Conservation (phyloP, 139 green algal genomes). For the Chlorella sp. region DNA sequence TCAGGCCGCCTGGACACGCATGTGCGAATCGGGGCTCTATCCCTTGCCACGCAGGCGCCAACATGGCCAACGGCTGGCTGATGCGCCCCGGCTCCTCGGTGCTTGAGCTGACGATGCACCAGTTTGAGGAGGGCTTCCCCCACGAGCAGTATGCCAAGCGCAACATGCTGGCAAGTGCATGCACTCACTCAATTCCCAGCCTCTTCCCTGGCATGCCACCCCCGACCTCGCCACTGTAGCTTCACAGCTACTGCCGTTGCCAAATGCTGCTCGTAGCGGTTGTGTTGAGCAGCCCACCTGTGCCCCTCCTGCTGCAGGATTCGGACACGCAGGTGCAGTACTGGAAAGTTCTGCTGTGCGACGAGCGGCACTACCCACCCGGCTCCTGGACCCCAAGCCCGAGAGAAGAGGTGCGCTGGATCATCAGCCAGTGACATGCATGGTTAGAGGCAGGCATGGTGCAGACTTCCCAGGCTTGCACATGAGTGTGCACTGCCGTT, state of each 20-base stretch:
- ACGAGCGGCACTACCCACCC: neutral
- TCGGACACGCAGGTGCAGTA: neutral
- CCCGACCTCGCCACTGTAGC: neutral
- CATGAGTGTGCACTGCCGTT: too few relatives aligned
- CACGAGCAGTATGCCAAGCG: neutral
- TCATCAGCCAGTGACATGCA: too few relatives aligned
- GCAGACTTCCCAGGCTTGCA: too few relatives aligned
- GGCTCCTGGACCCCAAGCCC: too few relatives aligned
- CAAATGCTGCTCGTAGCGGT: too few relatives aligned
- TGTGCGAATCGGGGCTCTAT: neutral
- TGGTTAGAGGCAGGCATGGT: too few relatives aligned
- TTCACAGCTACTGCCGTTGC: neutral
- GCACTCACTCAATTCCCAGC: too few relatives aligned
- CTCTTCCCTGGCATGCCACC: too few relatives aligned
- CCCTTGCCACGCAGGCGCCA: slow-evolving; percentile 6
- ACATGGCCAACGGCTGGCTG: slow-evolving; percentile 16
- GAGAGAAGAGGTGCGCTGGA: too few relatives aligned
- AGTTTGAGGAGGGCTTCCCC: neutral
- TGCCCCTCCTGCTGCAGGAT: too few relatives aligned
- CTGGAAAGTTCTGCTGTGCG: neutral
- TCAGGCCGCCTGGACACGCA: too few relatives aligned
- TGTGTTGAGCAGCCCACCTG: too few relatives aligned
- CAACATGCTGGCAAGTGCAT: neutral
- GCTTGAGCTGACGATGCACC: neutral
- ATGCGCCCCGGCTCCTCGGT: neutral